These are phyloP conservation scores for Yamadazyma triangularis DNA, from an alignment of 1,139 yeast species.

Conservation along the genomic window DNA sequence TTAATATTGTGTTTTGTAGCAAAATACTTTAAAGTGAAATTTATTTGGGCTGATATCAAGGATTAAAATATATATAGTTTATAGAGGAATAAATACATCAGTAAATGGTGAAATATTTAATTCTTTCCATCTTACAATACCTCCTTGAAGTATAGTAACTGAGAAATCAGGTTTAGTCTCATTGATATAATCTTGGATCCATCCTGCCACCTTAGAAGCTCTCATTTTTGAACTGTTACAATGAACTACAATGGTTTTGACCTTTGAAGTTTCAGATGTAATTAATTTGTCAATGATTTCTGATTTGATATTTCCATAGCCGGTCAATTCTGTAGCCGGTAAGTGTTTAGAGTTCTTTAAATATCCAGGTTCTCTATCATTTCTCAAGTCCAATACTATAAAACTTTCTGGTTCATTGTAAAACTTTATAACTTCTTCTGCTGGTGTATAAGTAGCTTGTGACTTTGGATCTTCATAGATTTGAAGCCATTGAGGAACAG, in stretches of 20 bases:
- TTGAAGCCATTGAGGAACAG: conserved; percentile 4
- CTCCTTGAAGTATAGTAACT: conserved; percentile 8
- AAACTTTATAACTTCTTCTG: conserved; percentile 6
- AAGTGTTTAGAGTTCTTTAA: conserved; percentile 6
- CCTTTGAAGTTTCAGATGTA: conserved; percentile 4
- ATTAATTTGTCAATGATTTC: conserved; percentile 6
- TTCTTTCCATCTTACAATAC: conserved; percentile 8
- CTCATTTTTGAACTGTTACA: conserved; percentile 9
- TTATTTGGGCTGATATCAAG: conserved; percentile 20
- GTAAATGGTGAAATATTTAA: conserved; percentile 5
- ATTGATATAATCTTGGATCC: conserved; percentile 5
- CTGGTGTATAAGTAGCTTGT: conserved; percentile 4
- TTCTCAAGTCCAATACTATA: conserved; percentile 9
- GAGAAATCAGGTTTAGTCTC: conserved; percentile 5
- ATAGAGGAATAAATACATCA: background rate
- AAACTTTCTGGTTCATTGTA: conserved; percentile 1
- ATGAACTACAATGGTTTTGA: conserved; percentile 7
- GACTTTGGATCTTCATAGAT: conserved; percentile 4
- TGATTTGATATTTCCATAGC: conserved; percentile 3
- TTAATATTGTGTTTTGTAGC: conserved; percentile 40
- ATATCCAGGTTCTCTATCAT: conserved; percentile 5
- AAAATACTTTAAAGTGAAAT: conserved; percentile 22
- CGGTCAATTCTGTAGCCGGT: conserved; percentile 8
- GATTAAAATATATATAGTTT: background rate
- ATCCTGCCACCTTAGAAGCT: conserved; percentile 6